A percentile compares a stretch with the other conserved stretches of the same genome.
Evolutionary conservation across 306 rosid species (phyloP).

Genomic region (Carpinus viminea): DNA sequence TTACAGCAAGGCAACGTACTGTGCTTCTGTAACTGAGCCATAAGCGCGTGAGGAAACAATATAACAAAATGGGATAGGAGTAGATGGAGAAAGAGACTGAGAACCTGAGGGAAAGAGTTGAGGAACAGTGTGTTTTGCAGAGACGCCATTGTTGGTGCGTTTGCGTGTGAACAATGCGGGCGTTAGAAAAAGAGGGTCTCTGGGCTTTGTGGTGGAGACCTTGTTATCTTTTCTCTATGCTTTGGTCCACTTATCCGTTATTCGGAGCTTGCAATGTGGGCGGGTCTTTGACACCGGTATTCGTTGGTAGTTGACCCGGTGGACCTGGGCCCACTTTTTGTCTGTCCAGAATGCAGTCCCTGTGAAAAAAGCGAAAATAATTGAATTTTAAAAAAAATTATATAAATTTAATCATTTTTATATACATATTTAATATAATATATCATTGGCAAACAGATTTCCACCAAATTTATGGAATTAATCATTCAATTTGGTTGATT

Average conservation of each 20-base stretch:
- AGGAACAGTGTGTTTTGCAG: conserved; percentile 68
- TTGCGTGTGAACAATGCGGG: background rate
- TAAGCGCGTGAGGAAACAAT: background rate
- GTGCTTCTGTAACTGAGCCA: conserved; percentile 47
- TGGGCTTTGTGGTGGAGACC: conserved; percentile 8
- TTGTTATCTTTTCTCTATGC: conserved; percentile 32
- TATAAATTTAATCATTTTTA: too few species aligned
- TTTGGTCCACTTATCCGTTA: conserved; percentile 30
- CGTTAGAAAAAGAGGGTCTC: background rate
- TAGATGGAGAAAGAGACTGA: background rate
- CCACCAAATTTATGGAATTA: too few species aligned
- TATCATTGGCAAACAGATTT: too few species aligned
- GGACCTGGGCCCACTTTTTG: background rate
- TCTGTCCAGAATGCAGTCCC: background rate
- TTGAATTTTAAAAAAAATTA: too few species aligned
- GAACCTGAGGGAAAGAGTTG: conserved; percentile 73
- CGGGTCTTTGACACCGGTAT: background rate
- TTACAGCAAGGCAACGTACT: conserved; percentile 47
- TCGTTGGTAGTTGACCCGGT: background rate
- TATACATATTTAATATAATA: too few species aligned
- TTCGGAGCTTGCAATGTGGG: background rate
- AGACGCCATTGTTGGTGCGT: conserved; percentile 55
- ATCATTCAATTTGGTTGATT: too few species aligned
- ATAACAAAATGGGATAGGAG: background rate
- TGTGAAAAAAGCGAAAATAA: too few species aligned